Base-by-base conservation (phyloP, 345 rosid species). In the Salix arbutifolia region DNA sequence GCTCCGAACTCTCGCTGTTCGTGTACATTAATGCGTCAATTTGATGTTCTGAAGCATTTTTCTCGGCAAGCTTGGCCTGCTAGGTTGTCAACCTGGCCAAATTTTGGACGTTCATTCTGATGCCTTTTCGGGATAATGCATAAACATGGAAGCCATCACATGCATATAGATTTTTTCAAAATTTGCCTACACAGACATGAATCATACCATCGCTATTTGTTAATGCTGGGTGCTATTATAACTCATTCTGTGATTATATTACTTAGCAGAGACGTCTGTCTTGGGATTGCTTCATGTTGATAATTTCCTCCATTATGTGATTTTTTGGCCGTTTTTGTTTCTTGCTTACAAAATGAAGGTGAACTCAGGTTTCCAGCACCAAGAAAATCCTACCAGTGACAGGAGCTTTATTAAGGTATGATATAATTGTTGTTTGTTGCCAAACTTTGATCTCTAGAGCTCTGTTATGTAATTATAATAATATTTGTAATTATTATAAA, bases 321-420 rank as follows among this genome's bases (percentile, higher is more conserved):
- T 28, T 58, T 30, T 71, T 67, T 65, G 42, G n/a, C 35, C 67
- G 40, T 26, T 76, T 46, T 62, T 71, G 21, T 60, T 74, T 35
- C 71, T 71, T 50, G 58, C 83, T 84, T 65, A 90, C 50, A 40
- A 58, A 75, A 68, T 56, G 65, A 35, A 80, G 71, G 35, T 81
- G 74, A 81, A 80, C 69, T 84, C 95, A 95, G 99, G 97, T 84
- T 83, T 78, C 67, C 82, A 78, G 83, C 87, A 81, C 81, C 76
- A 44, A 23, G 80, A 83, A 72, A 84, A 81, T 71, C 71, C 70
- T 64, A 60, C 80, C 28, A 66, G 48, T 46, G 85, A 83, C 72
- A 89, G 83, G 74, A 52, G 75, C 42, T 65, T 84, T 79, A 83
- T 95, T 76, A 95, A 95, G 97, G 97, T 94, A 90, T 76, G 64